Conservation (phyloP, 768 basidiomycete genomes). For the Suillus cothurnatus region DNA sequence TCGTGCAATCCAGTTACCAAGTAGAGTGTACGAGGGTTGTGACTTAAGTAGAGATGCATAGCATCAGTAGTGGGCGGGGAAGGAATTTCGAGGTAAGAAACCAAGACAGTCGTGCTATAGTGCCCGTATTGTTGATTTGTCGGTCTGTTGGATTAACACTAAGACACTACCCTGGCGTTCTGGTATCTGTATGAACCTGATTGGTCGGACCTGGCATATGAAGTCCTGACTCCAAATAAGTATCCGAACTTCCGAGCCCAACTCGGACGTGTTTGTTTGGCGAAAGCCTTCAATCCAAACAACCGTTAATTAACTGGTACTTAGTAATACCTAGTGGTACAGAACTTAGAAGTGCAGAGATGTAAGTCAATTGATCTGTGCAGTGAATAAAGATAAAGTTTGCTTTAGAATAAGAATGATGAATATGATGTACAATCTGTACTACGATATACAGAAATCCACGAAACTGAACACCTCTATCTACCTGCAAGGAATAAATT, state of each 20-base stretch:
- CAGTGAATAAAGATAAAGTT: neutral
- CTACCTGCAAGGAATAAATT: neutral
- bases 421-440: slow-evolving; percentile 2
- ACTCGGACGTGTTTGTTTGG: slow-evolving; percentile 13
- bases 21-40: slow-evolving; percentile 68
- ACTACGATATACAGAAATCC: neutral
- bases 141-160: neutral
- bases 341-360: neutral
- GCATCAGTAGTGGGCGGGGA: slow-evolving; percentile 6
- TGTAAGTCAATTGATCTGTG: neutral
- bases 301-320: no score
- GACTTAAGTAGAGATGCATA: slow-evolving; percentile 79
- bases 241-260: slow-evolving; percentile 2
- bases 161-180: slow-evolving; percentile 18
- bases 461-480: neutral
- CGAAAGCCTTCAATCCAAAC: slow-evolving; percentile 8
- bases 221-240: neutral
- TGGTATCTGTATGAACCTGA: neutral
- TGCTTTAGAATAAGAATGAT: neutral
- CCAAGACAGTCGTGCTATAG: neutral
- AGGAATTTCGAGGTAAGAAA: neutral
- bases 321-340: neutral
- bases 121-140: neutral
- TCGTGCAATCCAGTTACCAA: slow-evolving; percentile 72
- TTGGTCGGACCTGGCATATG: neutral